Percentiles rank a stretch among this genome's conserved stretches.
phyloP scores from a whole-genome alignment of 768 basidiomycete genomes.

The Lactifluus pinguis region DNA sequence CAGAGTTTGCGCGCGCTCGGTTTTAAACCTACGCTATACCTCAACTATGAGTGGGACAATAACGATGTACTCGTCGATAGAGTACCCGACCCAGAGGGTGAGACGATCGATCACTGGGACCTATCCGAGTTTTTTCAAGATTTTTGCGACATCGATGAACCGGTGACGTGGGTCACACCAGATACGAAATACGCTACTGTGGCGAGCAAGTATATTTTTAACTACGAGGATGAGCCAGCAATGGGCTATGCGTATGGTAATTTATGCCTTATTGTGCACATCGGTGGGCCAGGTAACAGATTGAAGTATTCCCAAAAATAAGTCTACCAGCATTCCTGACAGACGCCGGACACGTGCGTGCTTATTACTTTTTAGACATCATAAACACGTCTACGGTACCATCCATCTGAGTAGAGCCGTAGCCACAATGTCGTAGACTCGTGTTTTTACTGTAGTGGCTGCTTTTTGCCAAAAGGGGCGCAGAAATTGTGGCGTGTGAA shows the following conservation, averaged over 20 bases:
- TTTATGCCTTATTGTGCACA: neutral
- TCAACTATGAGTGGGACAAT: neutral
- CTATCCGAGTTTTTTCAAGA: too few relatives aligned
- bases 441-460: too few relatives aligned
- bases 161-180: conserved; percentile 4
- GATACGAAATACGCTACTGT: neutral
- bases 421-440: too few relatives aligned
- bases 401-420: too few relatives aligned
- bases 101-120: too few relatives aligned
- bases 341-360: too few relatives aligned
- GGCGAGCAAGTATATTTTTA: neutral
- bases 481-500: too few relatives aligned
- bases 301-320: neutral
- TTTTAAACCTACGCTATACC: neutral
- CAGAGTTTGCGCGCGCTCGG: neutral
- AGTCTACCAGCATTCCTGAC: too few relatives aligned
- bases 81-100: too few relatives aligned
- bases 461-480: too few relatives aligned
- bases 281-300: conserved; percentile 1
- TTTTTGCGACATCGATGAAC: neutral
- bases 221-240: neutral
- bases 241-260: neutral
- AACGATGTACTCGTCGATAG: neutral
- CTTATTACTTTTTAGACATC: too few relatives aligned
- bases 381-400: too few relatives aligned